phyloP scores from a whole-genome alignment of 768 basidiomycete species.

The Boletellus ananiceps region DNA sequence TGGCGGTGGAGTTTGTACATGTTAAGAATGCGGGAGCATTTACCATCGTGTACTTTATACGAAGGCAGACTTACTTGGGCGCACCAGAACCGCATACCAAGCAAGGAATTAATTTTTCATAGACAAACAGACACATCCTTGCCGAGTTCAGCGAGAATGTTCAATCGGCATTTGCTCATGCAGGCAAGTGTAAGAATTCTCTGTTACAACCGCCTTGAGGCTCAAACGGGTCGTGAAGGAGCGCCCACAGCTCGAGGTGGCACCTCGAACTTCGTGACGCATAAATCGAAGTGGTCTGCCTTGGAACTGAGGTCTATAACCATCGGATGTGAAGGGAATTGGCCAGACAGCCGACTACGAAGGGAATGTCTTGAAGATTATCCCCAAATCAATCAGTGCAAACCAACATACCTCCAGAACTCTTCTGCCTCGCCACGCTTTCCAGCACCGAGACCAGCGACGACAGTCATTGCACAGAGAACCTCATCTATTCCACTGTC shows the following conservation, averaged over 20 bases:
- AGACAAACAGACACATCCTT: too few relatives aligned
- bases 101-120: too few relatives aligned
- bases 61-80: too few relatives aligned
- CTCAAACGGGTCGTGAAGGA: slow-evolving; percentile 5
- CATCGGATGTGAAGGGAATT: slow-evolving; percentile 66
- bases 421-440: slow-evolving; percentile 64
- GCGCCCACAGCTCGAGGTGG: slow-evolving; percentile 45
- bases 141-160: too few relatives aligned
- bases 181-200: neutral
- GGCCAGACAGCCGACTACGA: slow-evolving; percentile 39
- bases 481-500: slow-evolving; percentile 52
- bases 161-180: neutral
- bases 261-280: slow-evolving; percentile 54
- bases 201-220: neutral
- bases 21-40: too few relatives aligned
- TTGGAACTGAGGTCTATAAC: slow-evolving; percentile 59
- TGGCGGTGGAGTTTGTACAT: too few relatives aligned
- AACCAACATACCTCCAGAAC: slow-evolving; percentile 56
- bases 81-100: too few relatives aligned
- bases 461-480: slow-evolving; percentile 62
- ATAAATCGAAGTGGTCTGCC: slow-evolving; percentile 58
- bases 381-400: neutral
- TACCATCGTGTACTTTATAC: too few relatives aligned
- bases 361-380: slow-evolving; percentile 4
- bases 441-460: slow-evolving; percentile 50